Base-by-base conservation (phyloP, 2,329 filamentous ascomycete species). In the Neospermospora avenae region DNA sequence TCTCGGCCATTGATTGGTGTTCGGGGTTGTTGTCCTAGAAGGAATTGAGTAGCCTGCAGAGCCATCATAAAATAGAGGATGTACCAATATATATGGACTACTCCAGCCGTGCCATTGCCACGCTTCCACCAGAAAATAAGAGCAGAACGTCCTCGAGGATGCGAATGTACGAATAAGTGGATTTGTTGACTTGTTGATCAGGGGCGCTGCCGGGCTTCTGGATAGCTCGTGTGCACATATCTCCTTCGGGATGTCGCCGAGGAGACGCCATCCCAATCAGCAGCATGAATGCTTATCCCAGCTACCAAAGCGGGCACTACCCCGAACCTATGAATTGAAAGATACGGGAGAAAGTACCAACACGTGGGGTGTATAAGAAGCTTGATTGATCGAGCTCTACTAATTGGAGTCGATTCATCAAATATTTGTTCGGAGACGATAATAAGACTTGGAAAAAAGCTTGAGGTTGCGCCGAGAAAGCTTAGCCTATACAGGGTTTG, bases 281-380 rank as follows among this genome's bases (percentile, higher is more conserved):
- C 48, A 24, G 18, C 4, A 13, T 4, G 4, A 37, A 18, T 22
- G 48, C 48, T 37, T 37, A 37, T 37, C 31, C 31, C 28, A 51
- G 18, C 48, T 35, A 11, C 48, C 31, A 51, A 51, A 51, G 48
- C 28, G 48, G 48, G 48, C 31, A 51, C 48, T 51, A 37, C 28
- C 28, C 48, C 48, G 18, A 51, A 28, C 48, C 48, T 31, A 31
- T 31, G 28, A 20, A 51, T 3, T 16, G 28, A 35, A 28, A 51
- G 28, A 51, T 22, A 35, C 35, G 35, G 48, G 48, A 51, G 48
- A 37, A 18, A 37, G 31, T 7, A 2, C 16, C 31, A 51, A 51
- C 48, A 51, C 48, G 48, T 51, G 48, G 48, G 48, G 28, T 51
- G 31, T 51, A 37, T 35, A 31, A 51, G 48, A 13, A 51, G 48